These are phyloP conservation scores for Trichothecium sympodiale DNA, from an alignment of 2,329 filamentous ascomycete species.

Conservation along the genomic window DNA sequence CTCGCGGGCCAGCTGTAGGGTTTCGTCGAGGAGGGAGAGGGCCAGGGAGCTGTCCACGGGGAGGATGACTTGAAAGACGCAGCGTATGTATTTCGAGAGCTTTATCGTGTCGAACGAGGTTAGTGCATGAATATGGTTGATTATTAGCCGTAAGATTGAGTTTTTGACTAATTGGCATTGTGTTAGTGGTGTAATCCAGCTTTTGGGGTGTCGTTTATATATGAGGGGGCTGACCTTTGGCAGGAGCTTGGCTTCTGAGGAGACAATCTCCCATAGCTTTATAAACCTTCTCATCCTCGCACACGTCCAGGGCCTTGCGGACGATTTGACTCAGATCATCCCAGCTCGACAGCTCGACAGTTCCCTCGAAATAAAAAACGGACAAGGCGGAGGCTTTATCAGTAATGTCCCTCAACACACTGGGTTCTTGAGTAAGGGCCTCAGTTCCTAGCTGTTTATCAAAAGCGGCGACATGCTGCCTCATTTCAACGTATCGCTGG, in stretches of 20 bases:
- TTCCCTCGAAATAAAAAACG: constrained; percentile 71
- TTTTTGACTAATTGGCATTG: constrained; percentile 30
- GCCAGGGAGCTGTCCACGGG: constrained; percentile 43
- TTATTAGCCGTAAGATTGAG: constrained; percentile 50
- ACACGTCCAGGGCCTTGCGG: constrained; percentile 29
- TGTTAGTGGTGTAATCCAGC: neutral
- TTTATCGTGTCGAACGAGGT: constrained; percentile 44
- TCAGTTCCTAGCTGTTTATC: constrained; percentile 31
- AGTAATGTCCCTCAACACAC: constrained; percentile 38
- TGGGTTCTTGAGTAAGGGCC: constrained; percentile 26
- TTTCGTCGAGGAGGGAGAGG: constrained; percentile 53
- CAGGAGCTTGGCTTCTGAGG: constrained; percentile 40
- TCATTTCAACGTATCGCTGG: constrained; percentile 50
- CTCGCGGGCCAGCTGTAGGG: constrained; percentile 39
- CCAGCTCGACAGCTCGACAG: constrained; percentile 56
- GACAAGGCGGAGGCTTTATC: constrained; percentile 56
- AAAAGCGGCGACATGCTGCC: constrained; percentile 51
- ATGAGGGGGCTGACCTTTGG: constrained; percentile 28
- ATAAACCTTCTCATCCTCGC: constrained; percentile 33
- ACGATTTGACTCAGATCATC: constrained; percentile 53
- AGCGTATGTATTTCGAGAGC: constrained; percentile 68
- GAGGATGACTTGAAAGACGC: constrained; percentile 60
- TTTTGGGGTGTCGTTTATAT: neutral
- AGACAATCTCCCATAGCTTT: constrained; percentile 58
- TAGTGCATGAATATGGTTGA: constrained; percentile 54